phyloP scores from a whole-genome alignment of 192 early-diverging fungal species.

The Phycomyces nitens region DNA sequence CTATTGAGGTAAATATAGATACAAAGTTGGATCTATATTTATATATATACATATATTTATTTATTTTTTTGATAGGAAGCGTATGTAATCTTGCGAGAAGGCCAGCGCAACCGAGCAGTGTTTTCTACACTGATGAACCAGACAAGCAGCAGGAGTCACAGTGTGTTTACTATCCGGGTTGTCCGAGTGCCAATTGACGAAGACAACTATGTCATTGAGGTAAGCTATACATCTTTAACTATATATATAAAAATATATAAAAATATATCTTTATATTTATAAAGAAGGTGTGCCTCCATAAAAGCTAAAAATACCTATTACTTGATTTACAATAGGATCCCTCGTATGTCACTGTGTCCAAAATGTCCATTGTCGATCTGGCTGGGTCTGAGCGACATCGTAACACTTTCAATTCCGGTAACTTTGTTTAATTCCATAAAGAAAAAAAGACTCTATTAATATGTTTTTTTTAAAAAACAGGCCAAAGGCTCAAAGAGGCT shows the following conservation, averaged over 20 bases:
- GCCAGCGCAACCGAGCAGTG: constrained; percentile 55
- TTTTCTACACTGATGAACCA: constrained; percentile 56
- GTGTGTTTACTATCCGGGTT: constrained; percentile 64
- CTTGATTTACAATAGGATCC: constrained; percentile 15
- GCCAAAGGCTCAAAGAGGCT: constrained; percentile 59
- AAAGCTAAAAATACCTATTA: neutral
- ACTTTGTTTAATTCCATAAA: neutral
- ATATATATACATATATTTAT: too few species aligned
- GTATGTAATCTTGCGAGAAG: constrained; percentile 51
- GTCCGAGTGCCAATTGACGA: constrained; percentile 51
- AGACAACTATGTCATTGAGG: constrained; percentile 39
- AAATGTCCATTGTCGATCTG: constrained; percentile 64
- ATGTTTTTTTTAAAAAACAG: neutral
- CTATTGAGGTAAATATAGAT: constrained; percentile 26
- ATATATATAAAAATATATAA: too few species aligned
- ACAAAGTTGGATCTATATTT: too few species aligned
- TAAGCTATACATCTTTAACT: constrained; percentile 4
- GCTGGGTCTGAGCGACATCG: constrained; percentile 66
- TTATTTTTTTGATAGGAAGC: constrained; percentile 44
- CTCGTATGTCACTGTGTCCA: constrained; percentile 40
- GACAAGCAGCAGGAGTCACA: constrained; percentile 59
- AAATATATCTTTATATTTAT: neutral
- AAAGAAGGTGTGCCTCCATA: neutral
- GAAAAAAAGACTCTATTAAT: neutral
- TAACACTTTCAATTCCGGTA: constrained; percentile 44